These are phyloP conservation scores for Cystobasidium tubakii DNA, from an alignment of 768 basidiomycete genomes.

Conservation along the genomic window DNA sequence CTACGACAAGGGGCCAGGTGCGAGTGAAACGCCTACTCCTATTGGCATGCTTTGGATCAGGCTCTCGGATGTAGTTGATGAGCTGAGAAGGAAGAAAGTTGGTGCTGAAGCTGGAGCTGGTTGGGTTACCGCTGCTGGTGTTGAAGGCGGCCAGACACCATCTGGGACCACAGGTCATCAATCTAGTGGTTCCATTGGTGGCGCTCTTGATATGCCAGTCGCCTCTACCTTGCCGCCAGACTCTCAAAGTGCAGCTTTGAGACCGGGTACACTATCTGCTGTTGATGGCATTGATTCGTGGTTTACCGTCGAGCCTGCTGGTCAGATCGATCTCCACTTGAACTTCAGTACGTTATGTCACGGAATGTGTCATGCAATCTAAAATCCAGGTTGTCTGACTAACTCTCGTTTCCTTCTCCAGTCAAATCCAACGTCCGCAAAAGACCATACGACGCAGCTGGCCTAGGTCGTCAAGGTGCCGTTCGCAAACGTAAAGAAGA, in stretches of 20 bases:
- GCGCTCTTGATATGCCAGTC: slow-evolving; percentile 40
- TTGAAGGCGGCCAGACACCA: slow-evolving; percentile 54
- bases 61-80: slow-evolving; percentile 88
- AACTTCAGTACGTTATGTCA: slow-evolving; percentile 80
- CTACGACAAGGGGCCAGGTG: slow-evolving; percentile 73
- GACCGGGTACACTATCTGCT: slow-evolving; percentile 6
- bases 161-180: background rate
- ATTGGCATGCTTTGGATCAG: slow-evolving; percentile 93
- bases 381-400: no score
- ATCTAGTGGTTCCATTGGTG: slow-evolving; percentile 51
- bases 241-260: background rate
- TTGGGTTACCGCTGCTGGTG: slow-evolving; percentile 87
- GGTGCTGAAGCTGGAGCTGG: slow-evolving; percentile 74
- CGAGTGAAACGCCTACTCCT: slow-evolving; percentile 72
- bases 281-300: slow-evolving; percentile 87
- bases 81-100: slow-evolving; percentile 83
- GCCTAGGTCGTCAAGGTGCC: slow-evolving; percentile 94
- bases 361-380: no score
- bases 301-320: slow-evolving; percentile 97
- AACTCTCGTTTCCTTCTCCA: slow-evolving; percentile 48
- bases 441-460: slow-evolving; percentile 85
- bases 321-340: slow-evolving; percentile 74
- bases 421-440: slow-evolving; percentile 98
- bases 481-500: slow-evolving; percentile 96
- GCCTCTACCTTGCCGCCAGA: background rate